These are phyloP conservation scores for Prunus armeniaca DNA, from an alignment of 306 rosid species.

Conservation along the genomic window DNA sequence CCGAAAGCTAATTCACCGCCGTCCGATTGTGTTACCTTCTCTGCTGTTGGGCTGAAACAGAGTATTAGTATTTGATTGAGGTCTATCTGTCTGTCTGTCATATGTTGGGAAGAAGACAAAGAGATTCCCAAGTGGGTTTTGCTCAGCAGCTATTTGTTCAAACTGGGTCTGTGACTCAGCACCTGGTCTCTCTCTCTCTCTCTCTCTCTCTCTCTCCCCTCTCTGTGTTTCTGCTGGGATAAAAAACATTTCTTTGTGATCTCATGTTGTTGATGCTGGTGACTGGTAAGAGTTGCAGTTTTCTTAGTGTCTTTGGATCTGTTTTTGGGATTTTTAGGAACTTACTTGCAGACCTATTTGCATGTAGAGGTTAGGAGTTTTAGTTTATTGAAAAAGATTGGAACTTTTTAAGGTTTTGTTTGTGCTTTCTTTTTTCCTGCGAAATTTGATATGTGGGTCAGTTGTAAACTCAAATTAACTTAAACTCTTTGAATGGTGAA, in stretches of 20 bases:
- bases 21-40: constrained; percentile 1
- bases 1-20: constrained; percentile 15
- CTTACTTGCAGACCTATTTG: constrained; percentile 4
- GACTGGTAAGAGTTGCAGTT: background rate
- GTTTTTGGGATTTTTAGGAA: background rate
- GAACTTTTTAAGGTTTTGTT: background rate
- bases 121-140: constrained; percentile 22
- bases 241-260: background rate
- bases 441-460: constrained; percentile 12
- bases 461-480: background rate
- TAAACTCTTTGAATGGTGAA: background rate
- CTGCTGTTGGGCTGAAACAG: constrained; percentile 2
- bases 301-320: background rate
- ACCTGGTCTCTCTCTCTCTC: constrained; percentile 4
- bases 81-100: constrained; percentile 3
- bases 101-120: background rate
- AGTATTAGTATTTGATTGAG: background rate
- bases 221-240: background rate
- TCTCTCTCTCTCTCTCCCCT: background rate
- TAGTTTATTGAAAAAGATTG: background rate
- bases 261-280: background rate
- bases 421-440: background rate
- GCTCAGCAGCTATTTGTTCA: constrained; percentile 6
- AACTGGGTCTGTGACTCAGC: constrained; percentile 22
- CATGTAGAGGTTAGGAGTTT: constrained; percentile 14